These are phyloP conservation scores for Bolboschoenoplectus hybrid DNA, from an alignment of 202 grass and related monocot genomes.

Conservation along the genomic window DNA sequence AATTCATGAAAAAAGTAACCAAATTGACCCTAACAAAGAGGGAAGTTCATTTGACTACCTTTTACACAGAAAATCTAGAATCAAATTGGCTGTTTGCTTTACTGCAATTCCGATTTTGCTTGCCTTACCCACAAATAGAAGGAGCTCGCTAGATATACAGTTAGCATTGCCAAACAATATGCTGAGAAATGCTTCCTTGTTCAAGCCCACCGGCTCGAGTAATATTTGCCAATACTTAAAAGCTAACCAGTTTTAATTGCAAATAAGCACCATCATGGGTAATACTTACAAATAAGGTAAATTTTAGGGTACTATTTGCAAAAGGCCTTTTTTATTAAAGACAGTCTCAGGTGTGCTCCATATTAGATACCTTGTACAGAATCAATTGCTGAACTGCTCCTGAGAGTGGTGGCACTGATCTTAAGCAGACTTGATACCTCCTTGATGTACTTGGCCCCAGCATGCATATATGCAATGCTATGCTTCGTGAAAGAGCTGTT, in stretches of 20 bases:
- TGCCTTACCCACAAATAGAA: conserved; percentile 11
- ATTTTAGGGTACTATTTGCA: not conserved
- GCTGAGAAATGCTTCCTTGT: not conserved
- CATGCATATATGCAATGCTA: conserved; percentile 96
- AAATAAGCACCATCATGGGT: not conserved
- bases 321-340: not conserved
- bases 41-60: not conserved
- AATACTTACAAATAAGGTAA: not conserved
- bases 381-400: conserved; percentile 78
- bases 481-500: conserved; percentile 90
- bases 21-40: not conserved
- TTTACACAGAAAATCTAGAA: not conserved
- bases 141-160: not conserved
- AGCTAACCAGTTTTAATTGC: not conserved
- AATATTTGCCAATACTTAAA: not conserved
- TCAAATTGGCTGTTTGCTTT: conserved; percentile 4
- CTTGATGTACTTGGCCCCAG: conserved; percentile 95
- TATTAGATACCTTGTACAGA: conserved; percentile 69
- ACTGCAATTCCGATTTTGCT: not conserved
- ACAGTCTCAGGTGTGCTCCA: not conserved
- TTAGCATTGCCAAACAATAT: conserved; percentile 6
- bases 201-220: not conserved
- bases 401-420: conserved; percentile 80
- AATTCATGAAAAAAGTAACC: not conserved
- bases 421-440: conserved; percentile 92